Conservation (phyloP, 176 grass and related monocot genomes). For the Tillandsia fasciculata region DNA sequence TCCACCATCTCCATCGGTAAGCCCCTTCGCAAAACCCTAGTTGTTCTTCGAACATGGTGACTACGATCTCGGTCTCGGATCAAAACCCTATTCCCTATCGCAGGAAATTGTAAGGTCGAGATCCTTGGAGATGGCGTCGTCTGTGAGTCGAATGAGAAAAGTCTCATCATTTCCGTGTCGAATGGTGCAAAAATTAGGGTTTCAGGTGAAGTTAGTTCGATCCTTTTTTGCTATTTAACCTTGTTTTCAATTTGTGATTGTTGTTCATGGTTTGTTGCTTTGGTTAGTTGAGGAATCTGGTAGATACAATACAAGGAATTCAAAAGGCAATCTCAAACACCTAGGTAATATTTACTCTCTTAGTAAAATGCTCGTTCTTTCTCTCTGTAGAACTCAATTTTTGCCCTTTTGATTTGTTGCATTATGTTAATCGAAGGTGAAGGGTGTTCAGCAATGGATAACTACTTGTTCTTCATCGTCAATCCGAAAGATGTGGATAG, state of each 20-base stretch:
- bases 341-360: conserved; percentile 13
- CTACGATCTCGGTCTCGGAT: background rate
- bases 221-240: background rate
- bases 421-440: background rate
- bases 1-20: conserved; percentile 45
- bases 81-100: background rate
- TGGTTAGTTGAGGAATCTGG: conserved; percentile 33
- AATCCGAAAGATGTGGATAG: conserved; percentile 45
- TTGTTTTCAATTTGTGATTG: background rate
- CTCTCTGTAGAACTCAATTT: background rate
- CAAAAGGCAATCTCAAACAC: background rate
- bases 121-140: conserved; percentile 33
- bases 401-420: background rate
- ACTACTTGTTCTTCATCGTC: conserved; percentile 41
- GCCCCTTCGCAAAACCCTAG: background rate
- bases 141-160: conserved; percentile 30
- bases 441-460: conserved; percentile 8
- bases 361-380: background rate
- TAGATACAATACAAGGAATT: conserved; percentile 1
- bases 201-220: conserved; percentile 27
- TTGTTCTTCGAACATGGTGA: background rate
- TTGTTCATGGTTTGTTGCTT: background rate
- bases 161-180: conserved; percentile 35
- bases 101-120: conserved; percentile 76
- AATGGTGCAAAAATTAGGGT: conserved; percentile 41